Conservation (phyloP, 805 yeast species). For the Ogataea degrootiae region DNA sequence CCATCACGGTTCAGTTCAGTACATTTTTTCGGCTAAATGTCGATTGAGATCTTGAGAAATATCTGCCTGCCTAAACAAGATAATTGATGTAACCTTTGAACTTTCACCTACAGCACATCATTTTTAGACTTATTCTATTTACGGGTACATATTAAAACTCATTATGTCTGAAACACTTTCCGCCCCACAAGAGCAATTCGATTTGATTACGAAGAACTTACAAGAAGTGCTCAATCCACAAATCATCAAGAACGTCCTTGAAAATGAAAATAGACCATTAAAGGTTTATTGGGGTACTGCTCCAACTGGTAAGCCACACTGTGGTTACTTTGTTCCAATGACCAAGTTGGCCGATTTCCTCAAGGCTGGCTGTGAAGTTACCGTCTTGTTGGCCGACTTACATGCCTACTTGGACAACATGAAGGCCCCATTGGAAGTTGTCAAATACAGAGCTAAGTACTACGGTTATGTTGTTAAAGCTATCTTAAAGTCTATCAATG, state of each 20-base stretch:
- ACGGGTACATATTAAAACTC: neutral
- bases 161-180: constrained; percentile 24
- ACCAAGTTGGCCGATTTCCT: constrained; percentile 91
- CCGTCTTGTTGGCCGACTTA: constrained; percentile 85
- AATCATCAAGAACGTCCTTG: constrained; percentile 79
- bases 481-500: constrained; percentile 78
- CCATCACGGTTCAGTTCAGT: too few relatives aligned
- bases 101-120: too few relatives aligned
- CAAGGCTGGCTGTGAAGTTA: constrained; percentile 94
- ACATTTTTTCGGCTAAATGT: too few relatives aligned
- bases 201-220: constrained; percentile 74
- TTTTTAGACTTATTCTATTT: too few relatives aligned
- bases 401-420: constrained; percentile 97
- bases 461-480: constrained; percentile 82
- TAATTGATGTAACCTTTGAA: too few relatives aligned
- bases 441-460: constrained; percentile 81
- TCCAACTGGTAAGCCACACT: constrained; percentile 97
- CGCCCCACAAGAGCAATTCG: constrained; percentile 61
- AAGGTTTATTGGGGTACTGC: constrained; percentile 99
- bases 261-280: constrained; percentile 75
- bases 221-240: constrained; percentile 90
- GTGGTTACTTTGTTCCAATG: constrained; percentile 99
- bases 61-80: too few relatives aligned
- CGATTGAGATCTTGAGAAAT: too few relatives aligned
- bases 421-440: constrained; percentile 96